These are phyloP conservation scores for Diospyros lotus DNA, from an alignment of 148 eudicot species.

Conservation along the genomic window DNA sequence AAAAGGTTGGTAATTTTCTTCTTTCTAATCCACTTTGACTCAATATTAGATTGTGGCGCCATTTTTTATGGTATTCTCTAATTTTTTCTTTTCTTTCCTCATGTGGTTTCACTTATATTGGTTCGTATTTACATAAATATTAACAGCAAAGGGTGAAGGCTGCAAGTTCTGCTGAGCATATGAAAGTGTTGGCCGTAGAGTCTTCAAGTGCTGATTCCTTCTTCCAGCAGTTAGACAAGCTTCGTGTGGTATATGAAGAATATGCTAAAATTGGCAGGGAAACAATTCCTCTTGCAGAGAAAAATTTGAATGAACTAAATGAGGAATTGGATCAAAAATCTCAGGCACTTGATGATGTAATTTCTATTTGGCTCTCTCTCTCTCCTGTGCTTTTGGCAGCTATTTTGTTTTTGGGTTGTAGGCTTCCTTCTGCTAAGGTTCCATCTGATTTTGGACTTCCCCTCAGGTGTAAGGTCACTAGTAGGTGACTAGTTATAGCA, in stretches of 20 bases:
- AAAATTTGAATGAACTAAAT: slow-evolving; percentile 51
- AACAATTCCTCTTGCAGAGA: slow-evolving; percentile 71
- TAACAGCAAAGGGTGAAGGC: slow-evolving; percentile 68
- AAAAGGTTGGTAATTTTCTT: slow-evolving; percentile 44
- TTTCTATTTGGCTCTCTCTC: slow-evolving; percentile 9
- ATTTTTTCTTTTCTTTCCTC: background rate
- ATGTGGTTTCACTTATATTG: background rate
- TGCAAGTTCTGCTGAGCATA: slow-evolving; percentile 42
- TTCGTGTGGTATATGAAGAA: slow-evolving; percentile 77
- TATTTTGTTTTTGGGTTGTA: slow-evolving; percentile 2
- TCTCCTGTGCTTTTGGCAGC: background rate
- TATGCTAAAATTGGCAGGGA: slow-evolving; percentile 61
- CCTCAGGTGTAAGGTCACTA: background rate
- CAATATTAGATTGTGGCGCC: slow-evolving; percentile 1
- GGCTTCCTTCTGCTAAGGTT: background rate
- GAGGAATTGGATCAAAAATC: slow-evolving; percentile 75
- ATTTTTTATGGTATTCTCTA: background rate
- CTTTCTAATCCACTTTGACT: background rate
- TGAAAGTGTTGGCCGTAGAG: slow-evolving; percentile 39
- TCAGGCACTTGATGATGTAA: slow-evolving; percentile 94
- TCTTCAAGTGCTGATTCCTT: slow-evolving; percentile 53
- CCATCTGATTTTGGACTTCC: slow-evolving; percentile 2
- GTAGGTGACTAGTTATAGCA: background rate
- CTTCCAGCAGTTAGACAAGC: slow-evolving; percentile 82
- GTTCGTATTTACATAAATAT: slow-evolving; percentile 8